A percentile compares a stretch with the other conserved stretches of the same genome.
phyloP scores from a whole-genome alignment of 768 basidiomycete genomes.

The Hydnomerulius pinastri region DNA sequence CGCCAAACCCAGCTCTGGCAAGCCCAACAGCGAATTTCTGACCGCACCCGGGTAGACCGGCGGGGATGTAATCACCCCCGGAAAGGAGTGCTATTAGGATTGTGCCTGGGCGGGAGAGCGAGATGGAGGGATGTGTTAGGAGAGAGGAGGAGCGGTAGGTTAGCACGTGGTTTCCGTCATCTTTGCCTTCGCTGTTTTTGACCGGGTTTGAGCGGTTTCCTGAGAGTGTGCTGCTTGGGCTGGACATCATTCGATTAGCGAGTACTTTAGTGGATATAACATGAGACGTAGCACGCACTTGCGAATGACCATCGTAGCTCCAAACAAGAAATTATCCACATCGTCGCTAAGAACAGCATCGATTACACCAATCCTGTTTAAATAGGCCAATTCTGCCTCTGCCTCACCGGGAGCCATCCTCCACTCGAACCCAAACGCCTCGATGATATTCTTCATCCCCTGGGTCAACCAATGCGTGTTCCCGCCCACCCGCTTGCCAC shows the following conservation, averaged over 20 bases:
- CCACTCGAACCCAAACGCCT: slow-evolving; percentile 82
- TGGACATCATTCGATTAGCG: slow-evolving; percentile 33
- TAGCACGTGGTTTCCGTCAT: slow-evolving; percentile 69
- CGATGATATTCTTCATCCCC: slow-evolving; percentile 77
- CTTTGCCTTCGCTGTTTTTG: slow-evolving; percentile 64
- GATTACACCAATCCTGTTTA: slow-evolving; percentile 79
- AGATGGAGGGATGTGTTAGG: slow-evolving; percentile 43
- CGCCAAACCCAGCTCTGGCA: slow-evolving; percentile 80
- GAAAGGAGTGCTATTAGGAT: slow-evolving; percentile 82
- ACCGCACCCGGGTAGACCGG: slow-evolving; percentile 69
- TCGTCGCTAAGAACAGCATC: slow-evolving; percentile 93
- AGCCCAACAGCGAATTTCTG: slow-evolving; percentile 73
- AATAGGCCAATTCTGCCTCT: slow-evolving; percentile 88
- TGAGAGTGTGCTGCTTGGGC: slow-evolving; percentile 69
- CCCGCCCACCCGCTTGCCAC: slow-evolving; percentile 69
- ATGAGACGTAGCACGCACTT: slow-evolving; percentile 52
- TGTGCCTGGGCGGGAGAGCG: slow-evolving; percentile 64
- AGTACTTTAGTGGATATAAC: neutral
- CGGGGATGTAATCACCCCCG: slow-evolving; percentile 89
- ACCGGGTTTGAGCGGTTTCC: slow-evolving; percentile 68
- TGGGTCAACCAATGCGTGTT: slow-evolving; percentile 65
- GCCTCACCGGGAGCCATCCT: slow-evolving; percentile 89
- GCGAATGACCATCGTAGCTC: slow-evolving; percentile 78
- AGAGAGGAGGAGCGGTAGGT: slow-evolving; percentile 42
- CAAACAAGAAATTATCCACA: slow-evolving; percentile 91